Evolutionary conservation across 164 flowering plant species (phyloP), one percentile per base, ranked within the genome.

Genomic region (Warburgia ugandensis): DNA sequence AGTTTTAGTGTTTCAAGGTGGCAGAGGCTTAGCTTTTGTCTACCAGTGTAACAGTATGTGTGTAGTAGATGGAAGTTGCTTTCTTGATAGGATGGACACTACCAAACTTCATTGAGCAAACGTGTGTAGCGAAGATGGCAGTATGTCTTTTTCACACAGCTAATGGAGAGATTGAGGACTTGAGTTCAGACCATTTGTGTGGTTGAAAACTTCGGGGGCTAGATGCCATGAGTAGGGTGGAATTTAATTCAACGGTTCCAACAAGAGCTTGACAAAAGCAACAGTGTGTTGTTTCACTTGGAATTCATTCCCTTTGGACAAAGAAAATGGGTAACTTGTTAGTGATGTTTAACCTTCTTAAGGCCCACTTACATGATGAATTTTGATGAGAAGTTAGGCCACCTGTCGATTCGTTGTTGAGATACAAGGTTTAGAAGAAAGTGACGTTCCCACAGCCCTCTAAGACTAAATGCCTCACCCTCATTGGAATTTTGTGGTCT

Each of bases 171-270:
- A 23, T 33, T 12, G n/a, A 28, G 22, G 53, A 17, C 5, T 32
- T 50, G 53, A 50, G 31, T 9, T 22, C 16, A n/a, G 32, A 5
- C 54, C 54, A 36, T 29, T 11, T 50, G 54, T 50, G 41, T 48
- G 54, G 54, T 29, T 29, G 11, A 29, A 8, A 50, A 29, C 11
- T 22, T 20, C 9, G 8, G n/a, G 50, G 31, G 17, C 14, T 38
- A 38, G 42, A 38, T n/a, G 19, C 19, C 17, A 38, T 13, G 42
- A 17, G 14, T 1, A 6, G 17, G 19, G 42, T n/a, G 3, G 17
- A 14, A n/a, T 38, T 21, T 6, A 13, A 16, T 38, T 17, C 20
- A 17, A 38, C 19, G 42, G 42, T 16, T 13, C 17, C 42, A 21
- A 13, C n/a, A 38, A 13, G 42, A n/a, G 5, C n/a, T n/a, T 4